phyloP scores from a whole-genome alignment of 768 basidiomycete species.

The Suillus tomentosus region DNA sequence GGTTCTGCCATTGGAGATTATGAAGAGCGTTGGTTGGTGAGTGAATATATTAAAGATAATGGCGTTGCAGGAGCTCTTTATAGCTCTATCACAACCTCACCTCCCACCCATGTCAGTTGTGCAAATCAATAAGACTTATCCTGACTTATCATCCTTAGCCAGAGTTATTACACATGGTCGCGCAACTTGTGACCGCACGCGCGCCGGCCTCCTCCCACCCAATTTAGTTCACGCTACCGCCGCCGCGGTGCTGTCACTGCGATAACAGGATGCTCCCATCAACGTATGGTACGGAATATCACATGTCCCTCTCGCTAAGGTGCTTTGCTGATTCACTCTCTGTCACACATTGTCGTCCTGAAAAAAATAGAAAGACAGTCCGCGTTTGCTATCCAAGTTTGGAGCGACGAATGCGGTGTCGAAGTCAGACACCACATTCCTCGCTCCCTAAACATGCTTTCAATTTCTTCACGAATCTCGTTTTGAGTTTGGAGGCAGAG shows the following conservation, averaged over 20 bases:
- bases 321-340: background rate
- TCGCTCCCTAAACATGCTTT: background rate
- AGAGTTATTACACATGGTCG: background rate
- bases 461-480: background rate
- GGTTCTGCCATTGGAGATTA: background rate
- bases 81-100: slow-evolving; percentile 1
- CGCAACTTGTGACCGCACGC: background rate
- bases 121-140: slow-evolving; percentile 2
- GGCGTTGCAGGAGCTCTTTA: background rate
- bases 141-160: background rate
- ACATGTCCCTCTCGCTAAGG: background rate
- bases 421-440: background rate
- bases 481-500: background rate
- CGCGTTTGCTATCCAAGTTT: background rate
- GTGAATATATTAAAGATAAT: background rate
- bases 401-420: background rate
- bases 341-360: background rate
- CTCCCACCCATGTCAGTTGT: slow-evolving; percentile 4
- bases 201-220: background rate
- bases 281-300: background rate
- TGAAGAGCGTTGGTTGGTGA: background rate
- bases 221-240: background rate
- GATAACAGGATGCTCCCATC: background rate
- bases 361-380: background rate
- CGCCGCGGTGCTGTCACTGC: background rate